Conservation (phyloP, 1,139 yeast species). For the Nakaseomyces nivariensis region DNA sequence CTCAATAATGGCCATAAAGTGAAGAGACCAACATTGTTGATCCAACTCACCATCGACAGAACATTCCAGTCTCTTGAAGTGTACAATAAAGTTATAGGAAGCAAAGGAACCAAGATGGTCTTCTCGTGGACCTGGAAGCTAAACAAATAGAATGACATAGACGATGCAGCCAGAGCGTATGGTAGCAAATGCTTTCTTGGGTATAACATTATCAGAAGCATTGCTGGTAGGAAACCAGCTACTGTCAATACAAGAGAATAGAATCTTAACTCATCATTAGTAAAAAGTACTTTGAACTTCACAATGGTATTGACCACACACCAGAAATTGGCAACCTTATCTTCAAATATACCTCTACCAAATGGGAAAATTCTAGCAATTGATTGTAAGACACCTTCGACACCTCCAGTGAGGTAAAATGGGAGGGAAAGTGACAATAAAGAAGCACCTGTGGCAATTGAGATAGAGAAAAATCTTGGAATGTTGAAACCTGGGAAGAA, state of each 20-base stretch:
- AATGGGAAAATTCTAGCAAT: slow-evolving; percentile 79
- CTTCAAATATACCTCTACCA: slow-evolving; percentile 91
- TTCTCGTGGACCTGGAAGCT: slow-evolving; percentile 96
- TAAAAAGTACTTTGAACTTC: slow-evolving; percentile 53
- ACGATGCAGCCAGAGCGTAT: slow-evolving; percentile 73
- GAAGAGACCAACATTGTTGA: slow-evolving; percentile 72
- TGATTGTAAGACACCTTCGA: slow-evolving; percentile 35
- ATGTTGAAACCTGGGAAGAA: slow-evolving; percentile 33
- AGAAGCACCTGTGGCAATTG: slow-evolving; percentile 50
- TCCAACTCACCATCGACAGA: slow-evolving; percentile 73
- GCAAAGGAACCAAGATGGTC: slow-evolving; percentile 73
- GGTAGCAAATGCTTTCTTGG: slow-evolving; percentile 45
- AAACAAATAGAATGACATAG: slow-evolving; percentile 82
- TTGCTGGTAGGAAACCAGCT: slow-evolving; percentile 57
- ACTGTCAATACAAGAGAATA: slow-evolving; percentile 58
- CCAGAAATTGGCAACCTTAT: slow-evolving; percentile 96
- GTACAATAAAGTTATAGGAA: slow-evolving; percentile 69
- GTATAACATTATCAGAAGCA: slow-evolving; percentile 41
- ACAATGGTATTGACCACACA: slow-evolving; percentile 73
- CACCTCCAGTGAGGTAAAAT: slow-evolving; percentile 38
- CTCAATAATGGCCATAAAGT: slow-evolving; percentile 82
- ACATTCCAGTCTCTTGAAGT: slow-evolving; percentile 49
- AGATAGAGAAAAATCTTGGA: slow-evolving; percentile 48
- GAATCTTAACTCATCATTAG: slow-evolving; percentile 49
- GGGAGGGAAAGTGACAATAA: slow-evolving; percentile 52